phyloP scores from a whole-genome alignment of 306 rosid genomes.

The Fragaria ananassa region DNA sequence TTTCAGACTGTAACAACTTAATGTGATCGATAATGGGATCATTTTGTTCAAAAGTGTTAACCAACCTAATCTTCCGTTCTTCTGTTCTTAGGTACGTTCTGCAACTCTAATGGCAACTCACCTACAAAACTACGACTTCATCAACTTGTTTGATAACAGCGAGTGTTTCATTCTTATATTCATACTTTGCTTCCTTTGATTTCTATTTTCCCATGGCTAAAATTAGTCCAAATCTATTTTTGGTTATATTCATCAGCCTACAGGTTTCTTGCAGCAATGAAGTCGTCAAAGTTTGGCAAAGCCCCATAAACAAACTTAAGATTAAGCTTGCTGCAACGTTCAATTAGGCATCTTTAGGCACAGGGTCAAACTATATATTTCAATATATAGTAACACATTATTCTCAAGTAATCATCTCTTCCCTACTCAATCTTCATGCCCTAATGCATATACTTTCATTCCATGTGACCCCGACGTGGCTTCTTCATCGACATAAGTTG shows the following conservation, averaged over 20 bases:
- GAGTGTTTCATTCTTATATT: slow-evolving; percentile 21
- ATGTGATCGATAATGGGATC: background rate
- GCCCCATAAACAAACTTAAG: slow-evolving; percentile 29
- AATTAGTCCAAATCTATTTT: slow-evolving; percentile 29
- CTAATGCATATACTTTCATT: slow-evolving; percentile 14
- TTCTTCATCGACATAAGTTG: slow-evolving; percentile 15
- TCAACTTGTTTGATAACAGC: background rate
- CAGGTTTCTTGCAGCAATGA: slow-evolving; percentile 32
- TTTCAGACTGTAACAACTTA: background rate
- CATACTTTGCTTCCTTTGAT: slow-evolving; percentile 8
- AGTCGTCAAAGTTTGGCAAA: slow-evolving; percentile 64
- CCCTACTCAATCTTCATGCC: slow-evolving; percentile 20
- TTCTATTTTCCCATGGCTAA: slow-evolving; percentile 9
- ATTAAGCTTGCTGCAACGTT: slow-evolving; percentile 31
- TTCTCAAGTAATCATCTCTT: slow-evolving; percentile 11
- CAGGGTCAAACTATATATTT: slow-evolving; percentile 39
- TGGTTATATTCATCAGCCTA: slow-evolving; percentile 24
- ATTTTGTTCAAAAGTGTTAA: background rate
- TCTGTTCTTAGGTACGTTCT: slow-evolving; percentile 11
- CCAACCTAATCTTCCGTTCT: background rate
- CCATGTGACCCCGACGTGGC: slow-evolving; percentile 27
- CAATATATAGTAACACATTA: slow-evolving; percentile 9
- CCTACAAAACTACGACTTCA: slow-evolving; percentile 43
- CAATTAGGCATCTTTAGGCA: slow-evolving; percentile 45
- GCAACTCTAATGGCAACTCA: slow-evolving; percentile 40